A percentile compares a stretch with the other conserved stretches of the same genome.
These are phyloP conservation scores for Podospora didyma DNA, from an alignment of 495 filamentous ascomycete genomes.

Conservation along the genomic window DNA sequence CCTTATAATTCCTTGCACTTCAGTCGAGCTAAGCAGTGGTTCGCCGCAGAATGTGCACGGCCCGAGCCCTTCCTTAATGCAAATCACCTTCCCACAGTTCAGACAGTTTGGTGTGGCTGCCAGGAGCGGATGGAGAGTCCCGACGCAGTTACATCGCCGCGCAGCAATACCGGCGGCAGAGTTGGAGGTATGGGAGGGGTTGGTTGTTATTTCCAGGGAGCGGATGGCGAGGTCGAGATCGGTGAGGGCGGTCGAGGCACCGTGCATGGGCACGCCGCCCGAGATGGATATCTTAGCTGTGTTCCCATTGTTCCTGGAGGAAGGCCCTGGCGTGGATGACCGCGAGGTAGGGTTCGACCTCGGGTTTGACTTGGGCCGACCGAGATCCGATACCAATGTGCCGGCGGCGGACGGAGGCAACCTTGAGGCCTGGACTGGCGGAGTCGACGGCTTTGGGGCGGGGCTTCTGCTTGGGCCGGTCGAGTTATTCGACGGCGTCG, in stretches of 20 bases:
- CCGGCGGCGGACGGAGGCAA: conserved; percentile 67
- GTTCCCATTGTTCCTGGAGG: conserved; percentile 22
- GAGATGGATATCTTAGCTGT: conserved; percentile 60
- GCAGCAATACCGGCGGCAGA: conserved; percentile 40
- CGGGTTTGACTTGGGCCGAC: conserved; percentile 55
- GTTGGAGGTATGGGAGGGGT: conserved; percentile 58
- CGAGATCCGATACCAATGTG: conserved; percentile 72
- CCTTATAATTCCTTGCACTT: conserved; percentile 82
- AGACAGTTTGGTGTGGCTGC: conserved; percentile 87
- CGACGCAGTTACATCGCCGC: conserved; percentile 79
- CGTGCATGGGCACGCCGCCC: conserved; percentile 73
- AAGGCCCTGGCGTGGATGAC: conserved; percentile 50
- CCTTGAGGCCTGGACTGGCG: conserved; percentile 40
- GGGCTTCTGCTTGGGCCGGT: conserved; percentile 35
- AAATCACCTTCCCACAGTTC: conserved; percentile 94
- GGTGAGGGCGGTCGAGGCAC: conserved; percentile 65
- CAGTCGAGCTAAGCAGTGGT: conserved; percentile 63
- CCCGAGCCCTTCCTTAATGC: conserved; percentile 87
- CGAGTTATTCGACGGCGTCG: conserved; percentile 28
- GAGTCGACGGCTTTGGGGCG: conserved; percentile 30
- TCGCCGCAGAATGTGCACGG: conserved; percentile 89
- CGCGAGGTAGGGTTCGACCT: conserved; percentile 52
- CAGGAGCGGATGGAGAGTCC: conserved; percentile 77
- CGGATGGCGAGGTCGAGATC: conserved; percentile 91
- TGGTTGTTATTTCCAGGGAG: conserved; percentile 84